Conservation (phyloP, 1,139 yeast genomes). For the Barnettozyma hawaiiensis region DNA sequence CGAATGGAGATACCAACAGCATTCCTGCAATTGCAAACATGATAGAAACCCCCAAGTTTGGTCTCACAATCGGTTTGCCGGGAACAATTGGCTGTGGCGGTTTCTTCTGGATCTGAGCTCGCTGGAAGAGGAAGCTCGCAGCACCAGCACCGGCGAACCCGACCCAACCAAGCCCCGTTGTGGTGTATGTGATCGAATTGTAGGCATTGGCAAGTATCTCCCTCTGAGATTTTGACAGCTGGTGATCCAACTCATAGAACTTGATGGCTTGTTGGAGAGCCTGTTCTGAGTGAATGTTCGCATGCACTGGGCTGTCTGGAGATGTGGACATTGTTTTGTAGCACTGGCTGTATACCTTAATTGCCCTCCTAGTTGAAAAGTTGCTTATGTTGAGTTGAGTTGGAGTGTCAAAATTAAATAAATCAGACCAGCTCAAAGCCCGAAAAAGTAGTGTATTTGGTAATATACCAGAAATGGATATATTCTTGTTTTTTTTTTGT, state of each 20-base stretch:
- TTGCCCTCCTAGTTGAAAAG: too few species aligned
- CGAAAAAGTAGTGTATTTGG: too few species aligned
- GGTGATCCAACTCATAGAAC: slow-evolving; percentile 24
- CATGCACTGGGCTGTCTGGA: background rate
- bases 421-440: too few species aligned
- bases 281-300: slow-evolving; percentile 9
- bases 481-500: too few species aligned
- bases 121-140: slow-evolving; percentile 26
- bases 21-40: slow-evolving; percentile 31
- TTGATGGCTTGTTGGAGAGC: slow-evolving; percentile 24
- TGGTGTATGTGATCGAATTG: slow-evolving; percentile 16
- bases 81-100: background rate
- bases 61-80: slow-evolving; percentile 28
- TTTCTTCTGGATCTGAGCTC: background rate
- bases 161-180: slow-evolving; percentile 29
- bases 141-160: slow-evolving; percentile 29
- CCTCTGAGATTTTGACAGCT: slow-evolving; percentile 19
- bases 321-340: background rate
- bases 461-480: too few species aligned
- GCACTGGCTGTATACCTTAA: too few species aligned
- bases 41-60: slow-evolving; percentile 31
- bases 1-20: slow-evolving; percentile 28
- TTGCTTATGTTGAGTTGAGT: too few species aligned
- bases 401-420: too few species aligned
- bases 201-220: slow-evolving; percentile 17